phyloP scores from a whole-genome alignment of 2,329 filamentous ascomycete genomes.

The Cladobotryum mycophilum region DNA sequence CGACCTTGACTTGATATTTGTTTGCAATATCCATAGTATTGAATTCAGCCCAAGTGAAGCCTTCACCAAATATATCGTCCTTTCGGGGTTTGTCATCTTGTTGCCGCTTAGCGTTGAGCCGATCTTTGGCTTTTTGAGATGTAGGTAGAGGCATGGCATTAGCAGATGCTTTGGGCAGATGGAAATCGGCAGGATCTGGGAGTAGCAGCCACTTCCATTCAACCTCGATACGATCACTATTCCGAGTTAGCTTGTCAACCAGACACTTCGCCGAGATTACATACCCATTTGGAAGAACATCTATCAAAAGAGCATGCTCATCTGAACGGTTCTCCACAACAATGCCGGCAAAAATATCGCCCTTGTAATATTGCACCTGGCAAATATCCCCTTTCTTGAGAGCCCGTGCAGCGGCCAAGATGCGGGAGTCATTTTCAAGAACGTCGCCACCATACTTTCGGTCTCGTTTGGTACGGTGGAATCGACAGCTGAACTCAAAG shows the following conservation, averaged over 20 bases:
- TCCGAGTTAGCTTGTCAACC: conserved; percentile 32
- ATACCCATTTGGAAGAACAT: conserved; percentile 79
- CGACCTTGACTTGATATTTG: conserved; percentile 59
- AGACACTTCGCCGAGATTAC: conserved; percentile 25
- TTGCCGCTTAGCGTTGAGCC: conserved; percentile 60
- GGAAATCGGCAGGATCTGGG: conserved; percentile 63
- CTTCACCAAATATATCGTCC: conserved; percentile 61
- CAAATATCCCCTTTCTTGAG: conserved; percentile 70
- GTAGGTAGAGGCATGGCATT: conserved; percentile 66
- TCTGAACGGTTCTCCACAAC: conserved; percentile 75
- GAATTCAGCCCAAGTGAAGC: conserved; percentile 75
- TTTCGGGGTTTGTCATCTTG: conserved; percentile 57
- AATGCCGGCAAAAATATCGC: conserved; percentile 85
- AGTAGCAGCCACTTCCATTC: conserved; percentile 80
- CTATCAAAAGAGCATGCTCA: conserved; percentile 71
- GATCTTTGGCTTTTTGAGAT: conserved; percentile 55
- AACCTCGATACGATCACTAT: conserved; percentile 66
- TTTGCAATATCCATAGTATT: conserved; percentile 54
- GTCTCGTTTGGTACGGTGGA: conserved; percentile 82
- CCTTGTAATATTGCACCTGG: conserved; percentile 76
- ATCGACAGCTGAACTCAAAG: conserved; percentile 90
- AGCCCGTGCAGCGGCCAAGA: conserved; percentile 60
- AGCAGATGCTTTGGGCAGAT: conserved; percentile 66
- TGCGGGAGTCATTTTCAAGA: conserved; percentile 63
- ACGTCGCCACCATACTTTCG: conserved; percentile 64